Conservation (phyloP, 208 protist species). For the Angomonas deanei region DNA sequence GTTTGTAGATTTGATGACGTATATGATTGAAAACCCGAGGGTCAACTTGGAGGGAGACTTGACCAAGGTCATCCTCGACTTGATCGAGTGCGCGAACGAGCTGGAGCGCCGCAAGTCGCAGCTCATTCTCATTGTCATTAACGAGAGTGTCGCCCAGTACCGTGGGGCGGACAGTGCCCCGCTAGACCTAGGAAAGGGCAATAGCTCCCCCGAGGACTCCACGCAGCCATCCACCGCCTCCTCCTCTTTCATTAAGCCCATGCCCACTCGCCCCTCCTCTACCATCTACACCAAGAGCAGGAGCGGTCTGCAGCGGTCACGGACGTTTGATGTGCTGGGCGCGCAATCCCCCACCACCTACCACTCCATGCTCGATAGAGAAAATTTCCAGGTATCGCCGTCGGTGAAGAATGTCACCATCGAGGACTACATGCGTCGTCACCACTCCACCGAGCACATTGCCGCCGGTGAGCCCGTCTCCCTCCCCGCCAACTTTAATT, state of each 20-base stretch:
- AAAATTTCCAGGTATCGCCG: conserved; percentile 27
- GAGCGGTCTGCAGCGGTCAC: neutral
- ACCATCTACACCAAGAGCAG: conserved; percentile 9
- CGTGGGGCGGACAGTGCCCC: neutral
- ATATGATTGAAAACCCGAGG: conserved; percentile 54
- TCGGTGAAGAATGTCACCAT: conserved; percentile 43
- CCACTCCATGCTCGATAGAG: neutral
- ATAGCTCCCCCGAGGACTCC: neutral
- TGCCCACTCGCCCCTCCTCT: conserved; percentile 8
- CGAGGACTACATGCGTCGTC: conserved; percentile 20
- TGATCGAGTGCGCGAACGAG: conserved; percentile 50
- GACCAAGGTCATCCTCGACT: conserved; percentile 61
- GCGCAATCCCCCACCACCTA: neutral
- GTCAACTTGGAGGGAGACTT: conserved; percentile 68
- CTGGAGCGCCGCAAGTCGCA: conserved; percentile 73
- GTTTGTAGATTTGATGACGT: conserved; percentile 61
- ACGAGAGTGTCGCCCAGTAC: conserved; percentile 37
- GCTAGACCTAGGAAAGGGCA: no score
- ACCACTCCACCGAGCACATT: neutral
- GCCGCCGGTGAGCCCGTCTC: conserved; percentile 16
- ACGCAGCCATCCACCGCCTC: neutral
- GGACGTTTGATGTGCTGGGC: conserved; percentile 24
- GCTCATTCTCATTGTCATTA: conserved; percentile 77
- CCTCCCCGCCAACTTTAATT: conserved; percentile 53
- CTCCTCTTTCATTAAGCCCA: neutral